These are phyloP conservation scores for Trypanosoma rangeli DNA, from an alignment of 208 protist species.

Conservation along the genomic window DNA sequence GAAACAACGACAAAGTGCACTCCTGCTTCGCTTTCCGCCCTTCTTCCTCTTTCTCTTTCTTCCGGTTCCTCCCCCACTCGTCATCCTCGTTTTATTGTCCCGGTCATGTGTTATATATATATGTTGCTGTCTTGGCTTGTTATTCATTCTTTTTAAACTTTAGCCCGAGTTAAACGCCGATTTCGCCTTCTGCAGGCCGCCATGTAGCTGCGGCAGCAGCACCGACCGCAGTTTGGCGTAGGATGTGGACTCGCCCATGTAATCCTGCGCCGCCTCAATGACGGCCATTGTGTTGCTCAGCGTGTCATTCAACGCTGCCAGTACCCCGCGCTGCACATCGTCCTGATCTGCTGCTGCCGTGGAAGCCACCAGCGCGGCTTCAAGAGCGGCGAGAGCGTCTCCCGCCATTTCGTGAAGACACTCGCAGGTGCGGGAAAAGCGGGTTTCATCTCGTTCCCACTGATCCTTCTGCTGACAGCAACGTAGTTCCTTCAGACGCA, in stretches of 20 bases:
- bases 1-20: conserved; percentile 2
- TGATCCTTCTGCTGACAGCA: conserved; percentile 85
- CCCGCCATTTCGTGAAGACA: conserved; percentile 51
- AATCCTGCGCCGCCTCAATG: conserved; percentile 69
- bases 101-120: background rate
- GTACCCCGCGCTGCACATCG: conserved; percentile 26
- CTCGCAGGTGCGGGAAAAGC: conserved; percentile 65
- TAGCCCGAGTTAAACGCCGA: conserved; percentile 23
- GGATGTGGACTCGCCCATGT: conserved; percentile 50
- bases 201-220: conserved; percentile 38
- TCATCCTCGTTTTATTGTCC: conserved; percentile 1
- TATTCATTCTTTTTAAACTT: background rate
- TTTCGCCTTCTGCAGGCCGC: conserved; percentile 54
- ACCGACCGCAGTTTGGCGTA: conserved; percentile 50
- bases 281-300: conserved; percentile 61
- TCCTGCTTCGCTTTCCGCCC: background rate
- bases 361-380: conserved; percentile 6
- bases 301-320: conserved; percentile 49
- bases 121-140: background rate
- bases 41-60: background rate
- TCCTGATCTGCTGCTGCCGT: background rate
- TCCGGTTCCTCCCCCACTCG: background rate
- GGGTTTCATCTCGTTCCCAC: conserved; percentile 57
- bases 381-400: conserved; percentile 42
- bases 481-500: conserved; percentile 79